Conservation (phyloP, 495 filamentous ascomycete species). For the Neurospora discreta region DNA sequence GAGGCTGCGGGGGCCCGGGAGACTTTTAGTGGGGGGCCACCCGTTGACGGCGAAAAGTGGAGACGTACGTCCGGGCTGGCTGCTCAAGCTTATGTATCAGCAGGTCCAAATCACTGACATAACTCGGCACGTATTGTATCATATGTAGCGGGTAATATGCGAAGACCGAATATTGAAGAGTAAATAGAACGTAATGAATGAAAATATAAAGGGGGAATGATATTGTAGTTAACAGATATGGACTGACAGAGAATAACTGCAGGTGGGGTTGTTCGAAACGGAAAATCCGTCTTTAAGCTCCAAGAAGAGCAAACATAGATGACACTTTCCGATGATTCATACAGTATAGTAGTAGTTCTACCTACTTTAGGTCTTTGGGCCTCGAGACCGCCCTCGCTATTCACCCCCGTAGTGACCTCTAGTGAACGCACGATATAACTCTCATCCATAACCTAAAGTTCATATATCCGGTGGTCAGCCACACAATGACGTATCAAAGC, state of each 20-base stretch:
- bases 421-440: background rate
- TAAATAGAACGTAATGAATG: background rate
- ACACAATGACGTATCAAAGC: background rate
- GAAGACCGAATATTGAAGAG: background rate
- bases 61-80: background rate
- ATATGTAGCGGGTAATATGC: background rate
- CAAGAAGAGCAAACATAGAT: background rate
- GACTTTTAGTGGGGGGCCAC: background rate
- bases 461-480: background rate
- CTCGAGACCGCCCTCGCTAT: background rate
- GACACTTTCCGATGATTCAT: background rate
- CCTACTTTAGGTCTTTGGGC: too few relatives aligned
- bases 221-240: background rate
- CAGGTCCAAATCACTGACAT: background rate
- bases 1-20: background rate
- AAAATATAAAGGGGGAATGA: background rate
- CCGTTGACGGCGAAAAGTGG: background rate
- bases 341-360: too few relatives aligned
- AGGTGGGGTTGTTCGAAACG: background rate
- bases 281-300: background rate
- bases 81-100: background rate
- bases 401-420: background rate
- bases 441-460: background rate
- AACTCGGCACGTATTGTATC: background rate
- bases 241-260: background rate